These are phyloP conservation scores for Catunica adiposa DNA, from an alignment of 2,329 filamentous ascomycete genomes.

Conservation along the genomic window DNA sequence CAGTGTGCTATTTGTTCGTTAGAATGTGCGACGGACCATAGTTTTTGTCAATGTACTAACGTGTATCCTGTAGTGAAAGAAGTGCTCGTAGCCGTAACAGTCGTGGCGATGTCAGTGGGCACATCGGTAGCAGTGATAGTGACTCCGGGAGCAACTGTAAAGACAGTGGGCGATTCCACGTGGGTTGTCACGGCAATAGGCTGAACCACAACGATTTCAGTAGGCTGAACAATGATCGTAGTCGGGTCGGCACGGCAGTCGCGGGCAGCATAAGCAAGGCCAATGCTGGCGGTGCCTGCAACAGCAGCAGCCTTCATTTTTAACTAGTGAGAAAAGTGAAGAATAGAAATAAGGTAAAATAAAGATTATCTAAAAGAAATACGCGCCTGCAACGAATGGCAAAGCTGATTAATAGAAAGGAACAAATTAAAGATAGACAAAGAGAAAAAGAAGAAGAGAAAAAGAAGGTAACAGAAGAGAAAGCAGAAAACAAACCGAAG, in stretches of 20 bases:
- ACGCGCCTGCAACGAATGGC: background rate
- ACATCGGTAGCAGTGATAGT: conserved; percentile 8
- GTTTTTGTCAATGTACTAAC: conserved; percentile 2
- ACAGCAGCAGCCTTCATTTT: conserved; percentile 10
- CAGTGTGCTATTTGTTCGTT: no score
- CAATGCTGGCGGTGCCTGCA: conserved; percentile 11
- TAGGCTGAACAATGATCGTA: conserved; percentile 8
- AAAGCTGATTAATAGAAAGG: no score
- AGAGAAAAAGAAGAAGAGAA: background rate
- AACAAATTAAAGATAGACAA: background rate
- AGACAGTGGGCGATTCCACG: conserved; percentile 4
- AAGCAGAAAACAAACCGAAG: conserved; percentile 7
- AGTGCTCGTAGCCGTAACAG: conserved; percentile 6
- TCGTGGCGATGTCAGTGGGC: conserved; percentile 8
- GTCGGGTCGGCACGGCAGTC: conserved; percentile 9
- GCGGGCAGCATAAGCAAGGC: conserved; percentile 5
- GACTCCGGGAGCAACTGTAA: conserved; percentile 9
- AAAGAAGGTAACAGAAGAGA: conserved; percentile 2
- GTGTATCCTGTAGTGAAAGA: conserved; percentile 7
- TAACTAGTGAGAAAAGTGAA: background rate
- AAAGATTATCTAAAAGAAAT: background rate
- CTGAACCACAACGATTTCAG: conserved; percentile 3
- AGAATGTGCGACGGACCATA: no score
- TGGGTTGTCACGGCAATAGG: conserved; percentile 8
- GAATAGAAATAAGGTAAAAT: background rate